phyloP scores from a whole-genome alignment of 2,329 filamentous ascomycete species.

The Fusarium sp. region DNA sequence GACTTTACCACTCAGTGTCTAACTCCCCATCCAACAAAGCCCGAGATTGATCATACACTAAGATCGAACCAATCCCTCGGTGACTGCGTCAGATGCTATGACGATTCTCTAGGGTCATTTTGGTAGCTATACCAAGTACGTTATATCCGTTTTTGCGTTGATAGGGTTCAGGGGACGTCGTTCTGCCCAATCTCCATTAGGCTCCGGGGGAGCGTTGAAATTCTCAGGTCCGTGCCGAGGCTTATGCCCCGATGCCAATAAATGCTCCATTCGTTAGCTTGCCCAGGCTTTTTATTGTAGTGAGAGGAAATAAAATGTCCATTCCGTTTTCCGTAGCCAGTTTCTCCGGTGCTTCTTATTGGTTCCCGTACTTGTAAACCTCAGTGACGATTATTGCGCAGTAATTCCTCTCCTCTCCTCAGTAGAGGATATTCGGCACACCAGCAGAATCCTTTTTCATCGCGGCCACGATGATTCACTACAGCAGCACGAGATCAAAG shows the following conservation, averaged over 20 bases:
- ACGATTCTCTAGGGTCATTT: rapidly evolving
- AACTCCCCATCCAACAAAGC: neutral
- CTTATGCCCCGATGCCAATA: neutral
- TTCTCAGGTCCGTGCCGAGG: neutral
- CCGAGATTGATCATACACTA: neutral
- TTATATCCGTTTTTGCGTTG: neutral
- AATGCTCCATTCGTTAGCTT: neutral
- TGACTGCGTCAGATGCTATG: too few relatives aligned
- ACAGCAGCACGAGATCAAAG: rapidly evolving
- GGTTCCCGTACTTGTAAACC: rapidly evolving
- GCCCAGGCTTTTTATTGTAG: neutral
- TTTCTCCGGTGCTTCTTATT: neutral
- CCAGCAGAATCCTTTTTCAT: rapidly evolving
- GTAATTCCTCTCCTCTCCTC: neutral
- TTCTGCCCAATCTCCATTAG: neutral
- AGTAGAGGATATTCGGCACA: rapidly evolving
- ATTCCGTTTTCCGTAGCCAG: neutral
- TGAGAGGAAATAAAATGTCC: neutral
- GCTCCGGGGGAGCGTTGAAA: neutral
- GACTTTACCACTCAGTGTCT: neutral
- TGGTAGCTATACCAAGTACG: too few relatives aligned
- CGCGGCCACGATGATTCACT: conserved; percentile 13
- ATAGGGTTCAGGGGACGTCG: too few relatives aligned
- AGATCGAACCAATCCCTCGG: neutral
- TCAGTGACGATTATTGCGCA: rapidly evolving